phyloP scores from a whole-genome alignment of 2,329 filamentous ascomycete genomes.

The Monosporascus sp. region DNA sequence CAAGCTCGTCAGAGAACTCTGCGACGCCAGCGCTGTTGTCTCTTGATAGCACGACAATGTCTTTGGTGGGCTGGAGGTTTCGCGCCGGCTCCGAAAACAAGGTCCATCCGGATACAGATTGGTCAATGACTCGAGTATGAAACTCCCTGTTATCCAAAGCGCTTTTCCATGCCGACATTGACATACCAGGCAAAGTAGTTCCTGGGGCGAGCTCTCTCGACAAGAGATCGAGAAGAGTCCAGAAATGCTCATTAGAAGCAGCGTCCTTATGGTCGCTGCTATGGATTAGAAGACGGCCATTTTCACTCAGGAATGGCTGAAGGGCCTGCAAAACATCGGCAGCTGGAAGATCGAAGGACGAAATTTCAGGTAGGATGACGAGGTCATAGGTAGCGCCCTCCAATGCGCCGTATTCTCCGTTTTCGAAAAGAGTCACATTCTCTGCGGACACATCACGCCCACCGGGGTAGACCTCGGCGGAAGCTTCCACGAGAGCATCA shows the following conservation, averaged over 20 bases:
- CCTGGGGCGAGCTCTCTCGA: background rate
- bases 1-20: slow-evolving; percentile 6
- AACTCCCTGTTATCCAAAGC: background rate
- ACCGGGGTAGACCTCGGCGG: slow-evolving; percentile 2
- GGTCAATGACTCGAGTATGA: slow-evolving; percentile 1
- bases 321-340: slow-evolving; percentile 4
- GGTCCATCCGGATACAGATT: slow-evolving; percentile 6
- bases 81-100: slow-evolving; percentile 3
- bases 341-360: slow-evolving; percentile 4
- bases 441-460: slow-evolving; percentile 6
- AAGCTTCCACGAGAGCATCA: slow-evolving; percentile 6
- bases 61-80: slow-evolving; percentile 3
- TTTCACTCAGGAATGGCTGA: slow-evolving; percentile 6
- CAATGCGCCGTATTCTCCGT: slow-evolving; percentile 3
- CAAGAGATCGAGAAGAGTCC: slow-evolving; percentile 1
- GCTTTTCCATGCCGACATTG: slow-evolving; percentile 2
- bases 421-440: slow-evolving; percentile 3
- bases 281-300: slow-evolving; percentile 5
- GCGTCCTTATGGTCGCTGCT: background rate
- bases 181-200: background rate
- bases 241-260: slow-evolving; percentile 1
- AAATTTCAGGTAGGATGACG: slow-evolving; percentile 4
- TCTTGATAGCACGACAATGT: slow-evolving; percentile 7
- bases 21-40: slow-evolving; percentile 1
- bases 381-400: slow-evolving; percentile 6